Conservation (phyloP, 148 eudicot species). For the Spergularia marina region DNA sequence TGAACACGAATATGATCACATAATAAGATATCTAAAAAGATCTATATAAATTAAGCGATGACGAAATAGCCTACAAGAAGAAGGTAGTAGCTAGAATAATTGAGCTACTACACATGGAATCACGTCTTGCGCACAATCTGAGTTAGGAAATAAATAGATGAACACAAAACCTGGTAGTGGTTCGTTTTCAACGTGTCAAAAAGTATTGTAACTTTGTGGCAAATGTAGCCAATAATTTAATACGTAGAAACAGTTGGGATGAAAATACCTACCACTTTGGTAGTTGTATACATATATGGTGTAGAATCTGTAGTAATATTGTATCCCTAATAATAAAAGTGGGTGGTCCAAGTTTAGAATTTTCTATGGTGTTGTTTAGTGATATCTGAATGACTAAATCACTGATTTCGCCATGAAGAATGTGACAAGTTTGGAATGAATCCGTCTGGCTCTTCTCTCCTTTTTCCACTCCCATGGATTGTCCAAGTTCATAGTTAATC, state of each 20-base stretch:
- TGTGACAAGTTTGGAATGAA: not conserved
- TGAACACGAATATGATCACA: no score
- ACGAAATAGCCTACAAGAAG: not conserved
- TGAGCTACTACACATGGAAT: not conserved
- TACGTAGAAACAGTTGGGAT: not conserved
- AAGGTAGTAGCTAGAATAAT: not conserved
- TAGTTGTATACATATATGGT: not conserved
- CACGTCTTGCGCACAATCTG: not conserved
- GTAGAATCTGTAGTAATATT: no score
- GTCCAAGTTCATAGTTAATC: not conserved
- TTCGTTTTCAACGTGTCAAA: not conserved
- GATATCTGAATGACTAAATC: not conserved
- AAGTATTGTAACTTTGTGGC: not conserved
- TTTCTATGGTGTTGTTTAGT: not conserved
- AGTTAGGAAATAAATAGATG: not conserved
- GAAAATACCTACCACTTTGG: not conserved
- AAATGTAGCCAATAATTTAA: not conserved
- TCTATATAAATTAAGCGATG: no score
- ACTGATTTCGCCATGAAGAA: not conserved
- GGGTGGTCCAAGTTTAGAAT: conserved; percentile 5
- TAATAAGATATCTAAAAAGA: no score
- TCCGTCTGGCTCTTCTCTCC: not conserved
- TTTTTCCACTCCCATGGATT: not conserved
- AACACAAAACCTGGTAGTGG: conserved; percentile 4
- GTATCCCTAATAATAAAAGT: not conserved